Percentiles rank a stretch among this genome's conserved stretches.
These are phyloP conservation scores for Amanita pseudoporphyria DNA, from an alignment of 768 basidiomycete species.

Conservation along the genomic window DNA sequence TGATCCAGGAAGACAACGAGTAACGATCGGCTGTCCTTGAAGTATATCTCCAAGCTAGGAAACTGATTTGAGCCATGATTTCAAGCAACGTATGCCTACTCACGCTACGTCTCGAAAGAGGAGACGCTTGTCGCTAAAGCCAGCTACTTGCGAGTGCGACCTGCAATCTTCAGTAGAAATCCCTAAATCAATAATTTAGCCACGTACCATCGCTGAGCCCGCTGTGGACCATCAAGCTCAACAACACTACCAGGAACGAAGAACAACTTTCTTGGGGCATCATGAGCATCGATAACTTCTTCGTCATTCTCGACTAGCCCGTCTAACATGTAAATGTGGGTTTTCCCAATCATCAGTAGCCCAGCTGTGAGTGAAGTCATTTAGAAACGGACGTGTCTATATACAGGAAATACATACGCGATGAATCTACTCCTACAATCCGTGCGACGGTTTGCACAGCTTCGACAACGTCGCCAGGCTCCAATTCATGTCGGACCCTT, in stretches of 20 bases:
- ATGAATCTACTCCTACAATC: slow-evolving; percentile 86
- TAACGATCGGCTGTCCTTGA: slow-evolving; percentile 84
- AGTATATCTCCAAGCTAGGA: slow-evolving; percentile 78
- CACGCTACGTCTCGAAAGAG: slow-evolving; percentile 89
- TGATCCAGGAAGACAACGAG: slow-evolving; percentile 74
- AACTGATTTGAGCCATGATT: neutral
- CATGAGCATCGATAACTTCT: slow-evolving; percentile 80
- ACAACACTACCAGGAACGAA: slow-evolving; percentile 80
- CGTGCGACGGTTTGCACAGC: slow-evolving; percentile 80
- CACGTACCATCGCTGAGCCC: slow-evolving; percentile 72
- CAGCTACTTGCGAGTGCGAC: slow-evolving; percentile 70
- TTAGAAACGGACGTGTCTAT: neutral
- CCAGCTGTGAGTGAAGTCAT: slow-evolving; percentile 49
- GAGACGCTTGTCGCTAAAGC: slow-evolving; percentile 74
- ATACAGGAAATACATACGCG: slow-evolving; percentile 49
- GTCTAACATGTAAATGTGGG: slow-evolving; percentile 85
- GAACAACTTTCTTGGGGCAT: slow-evolving; percentile 74
- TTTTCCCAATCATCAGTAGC: slow-evolving; percentile 76
- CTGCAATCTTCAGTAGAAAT: slow-evolving; percentile 26
- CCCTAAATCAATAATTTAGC: neutral
- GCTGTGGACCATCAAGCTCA: slow-evolving; percentile 70
- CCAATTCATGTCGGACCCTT: slow-evolving; percentile 76
- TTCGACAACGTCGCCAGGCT: slow-evolving; percentile 85
- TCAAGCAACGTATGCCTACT: slow-evolving; percentile 20
- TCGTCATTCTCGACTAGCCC: slow-evolving; percentile 81